These are phyloP conservation scores for Rutidosis leptorrhynchoides DNA, from an alignment of 129 eudicot species.

Conservation along the genomic window DNA sequence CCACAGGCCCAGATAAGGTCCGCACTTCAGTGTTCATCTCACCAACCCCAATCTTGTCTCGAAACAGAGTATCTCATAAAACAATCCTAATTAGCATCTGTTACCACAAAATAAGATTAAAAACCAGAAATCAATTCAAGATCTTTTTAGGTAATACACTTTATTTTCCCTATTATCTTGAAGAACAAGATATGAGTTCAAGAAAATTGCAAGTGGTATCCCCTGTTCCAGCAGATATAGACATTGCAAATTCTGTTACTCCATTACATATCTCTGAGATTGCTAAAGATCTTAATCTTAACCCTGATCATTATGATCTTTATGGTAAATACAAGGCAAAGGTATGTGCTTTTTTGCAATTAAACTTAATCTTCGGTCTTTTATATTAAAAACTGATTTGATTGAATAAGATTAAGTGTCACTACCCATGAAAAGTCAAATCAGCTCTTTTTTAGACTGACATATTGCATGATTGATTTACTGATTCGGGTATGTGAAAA, in stretches of 20 bases:
- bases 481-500: conserved; percentile 15
- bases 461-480: conserved; percentile 6
- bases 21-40: conserved; percentile 24
- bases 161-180: conserved; percentile 8
- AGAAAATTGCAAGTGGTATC: conserved; percentile 75
- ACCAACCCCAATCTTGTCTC: conserved; percentile 15
- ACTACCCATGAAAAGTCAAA: conserved; percentile 9
- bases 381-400: neutral
- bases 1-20: conserved; percentile 33
- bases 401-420: conserved; percentile 3
- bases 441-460: conserved; percentile 1
- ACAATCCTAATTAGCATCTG: neutral
- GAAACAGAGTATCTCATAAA: conserved; percentile 10
- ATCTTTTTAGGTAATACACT: conserved; percentile 10
- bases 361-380: neutral
- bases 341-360: conserved; percentile 35
- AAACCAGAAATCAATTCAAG: conserved; percentile 10
- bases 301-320: conserved; percentile 79
- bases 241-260: conserved; percentile 83
- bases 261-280: conserved; percentile 87
- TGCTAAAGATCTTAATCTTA: conserved; percentile 72
- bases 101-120: conserved; percentile 7
- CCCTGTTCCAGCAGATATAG: conserved; percentile 98
- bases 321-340: conserved; percentile 98
- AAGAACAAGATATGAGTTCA: conserved; percentile 34